Base-by-base conservation (phyloP, 2,329 filamentous ascomycete genomes). In the Aureobasidium lini region DNA sequence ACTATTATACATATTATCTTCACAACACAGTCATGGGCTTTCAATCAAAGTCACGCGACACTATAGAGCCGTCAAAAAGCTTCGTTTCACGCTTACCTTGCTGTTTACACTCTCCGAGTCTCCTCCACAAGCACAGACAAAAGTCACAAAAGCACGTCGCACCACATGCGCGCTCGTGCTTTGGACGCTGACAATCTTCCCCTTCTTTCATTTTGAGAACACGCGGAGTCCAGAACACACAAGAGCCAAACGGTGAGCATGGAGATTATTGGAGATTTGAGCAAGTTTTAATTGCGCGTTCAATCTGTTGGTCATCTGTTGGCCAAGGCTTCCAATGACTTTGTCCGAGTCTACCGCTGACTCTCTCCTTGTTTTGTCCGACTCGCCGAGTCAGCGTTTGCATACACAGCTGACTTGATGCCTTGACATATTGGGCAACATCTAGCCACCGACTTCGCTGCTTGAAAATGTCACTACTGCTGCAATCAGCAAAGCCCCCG, bases 141-240 rank as follows among this genome's bases (percentile, higher is more conserved):
- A 36, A 52, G 36, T 40, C 8, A 52, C 48, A 28, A 40, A 40
- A 50, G 31, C 48, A n/a, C 36, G 48, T 52, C 48, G 48, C 48
- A 50, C 47, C 47, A 52, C 48, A 52, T 52, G 48, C 48, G 48
- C 36, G 48, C 48, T 52, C 48, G 48, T 52, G 48, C 48, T 52
- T 40, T 52, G 15, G 4, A 34, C 34, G 32, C 32, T 31, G 36
- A 6, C 47, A 37, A 37, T 36, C 40, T 8, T 52, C 36, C 48
- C 34, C 48, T 50, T 39, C 34, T 50, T 39, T 29, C 28, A n/a
- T 39, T 28, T 11, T 28, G 5, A 39, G 48, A 29, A 52, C 34
- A 52, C 48, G 36, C 48, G 48, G 36, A 52, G 48, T 52, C 36
- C 34, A 52, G 48, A 50, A 52, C 34, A 29, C 36, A 36, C 23